Percentiles rank a stretch among this genome's conserved stretches.
phyloP scores from a whole-genome alignment of 805 yeast species.

The Pichia heedii region DNA sequence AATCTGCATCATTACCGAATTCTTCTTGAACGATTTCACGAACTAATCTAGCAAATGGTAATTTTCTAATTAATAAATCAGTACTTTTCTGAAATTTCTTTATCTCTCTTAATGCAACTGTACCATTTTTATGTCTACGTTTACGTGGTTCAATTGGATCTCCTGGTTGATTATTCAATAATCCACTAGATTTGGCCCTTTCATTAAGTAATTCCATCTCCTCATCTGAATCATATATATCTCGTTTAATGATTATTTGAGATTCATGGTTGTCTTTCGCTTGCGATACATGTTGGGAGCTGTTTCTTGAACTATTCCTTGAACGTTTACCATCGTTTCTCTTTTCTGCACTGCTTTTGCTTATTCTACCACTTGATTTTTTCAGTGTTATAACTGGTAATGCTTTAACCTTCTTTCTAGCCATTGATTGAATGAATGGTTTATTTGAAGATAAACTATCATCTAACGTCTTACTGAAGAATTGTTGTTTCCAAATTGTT shows the following conservation, averaged over 20 bases:
- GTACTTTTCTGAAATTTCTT: conserved; percentile 59
- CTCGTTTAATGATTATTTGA: conserved; percentile 1
- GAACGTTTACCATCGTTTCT: too few species aligned
- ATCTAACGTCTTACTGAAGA: too few species aligned
- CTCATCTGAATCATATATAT: conserved; percentile 5
- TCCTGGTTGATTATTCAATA: conserved; percentile 44
- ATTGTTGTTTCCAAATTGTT: too few species aligned
- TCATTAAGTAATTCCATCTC: conserved; percentile 1
- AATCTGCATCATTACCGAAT: conserved; percentile 43
- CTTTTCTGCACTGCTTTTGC: not conserved
- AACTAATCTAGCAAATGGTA: conserved; percentile 72
- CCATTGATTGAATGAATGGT: too few species aligned
- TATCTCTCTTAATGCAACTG: conserved; percentile 58
- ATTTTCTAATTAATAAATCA: conserved; percentile 56
- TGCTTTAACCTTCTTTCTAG: too few species aligned
- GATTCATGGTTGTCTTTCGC: too few species aligned
- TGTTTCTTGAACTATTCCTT: too few species aligned
- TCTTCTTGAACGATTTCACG: conserved; percentile 62
- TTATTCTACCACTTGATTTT: too few species aligned
- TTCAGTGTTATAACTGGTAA: too few species aligned
- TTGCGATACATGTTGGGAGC: too few species aligned
- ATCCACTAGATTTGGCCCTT: conserved; percentile 20
- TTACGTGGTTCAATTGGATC: conserved; percentile 34
- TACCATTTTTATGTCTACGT: conserved; percentile 51
- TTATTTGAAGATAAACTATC: too few species aligned